phyloP scores from a whole-genome alignment of 495 filamentous ascomycete species.

The Collariella sp. region DNA sequence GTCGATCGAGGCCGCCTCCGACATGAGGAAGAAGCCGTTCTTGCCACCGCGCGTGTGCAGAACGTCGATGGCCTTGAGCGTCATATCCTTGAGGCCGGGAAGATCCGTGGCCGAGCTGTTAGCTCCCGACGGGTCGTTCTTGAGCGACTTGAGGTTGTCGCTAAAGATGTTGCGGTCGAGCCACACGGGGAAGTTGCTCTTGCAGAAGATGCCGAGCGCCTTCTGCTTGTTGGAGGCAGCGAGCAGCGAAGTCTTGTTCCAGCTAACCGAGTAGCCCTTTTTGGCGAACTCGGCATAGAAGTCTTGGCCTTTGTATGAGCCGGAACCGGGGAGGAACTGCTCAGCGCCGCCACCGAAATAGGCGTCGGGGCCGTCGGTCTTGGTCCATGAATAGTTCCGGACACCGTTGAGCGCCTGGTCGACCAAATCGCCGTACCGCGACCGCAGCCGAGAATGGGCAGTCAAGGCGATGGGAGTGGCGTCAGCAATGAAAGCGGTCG shows the following conservation, averaged over 20 bases:
- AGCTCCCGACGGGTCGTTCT: slow-evolving; percentile 54
- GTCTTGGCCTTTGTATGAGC: slow-evolving; percentile 49
- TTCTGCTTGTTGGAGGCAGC: slow-evolving; percentile 43
- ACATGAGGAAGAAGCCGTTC: slow-evolving; percentile 69
- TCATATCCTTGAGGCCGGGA: slow-evolving; percentile 74
- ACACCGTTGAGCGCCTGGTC: slow-evolving; percentile 51
- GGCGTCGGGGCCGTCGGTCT: slow-evolving; percentile 57
- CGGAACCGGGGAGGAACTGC: slow-evolving; percentile 52
- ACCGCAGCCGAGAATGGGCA: slow-evolving; percentile 55
- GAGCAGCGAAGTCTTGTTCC: slow-evolving; percentile 57
- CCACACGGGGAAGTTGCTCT: slow-evolving; percentile 59
- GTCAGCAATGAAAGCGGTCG: slow-evolving; percentile 62
- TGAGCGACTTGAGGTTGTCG: slow-evolving; percentile 48
- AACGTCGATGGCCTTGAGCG: slow-evolving; percentile 66
- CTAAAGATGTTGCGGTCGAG: slow-evolving; percentile 64
- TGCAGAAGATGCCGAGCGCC: slow-evolving; percentile 62
- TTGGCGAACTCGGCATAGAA: slow-evolving; percentile 60
- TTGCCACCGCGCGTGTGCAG: slow-evolving; percentile 51
- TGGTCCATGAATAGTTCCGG: slow-evolving; percentile 59
- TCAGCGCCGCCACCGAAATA: slow-evolving; percentile 67
- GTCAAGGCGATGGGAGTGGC: slow-evolving; percentile 62
- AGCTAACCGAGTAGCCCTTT: slow-evolving; percentile 54
- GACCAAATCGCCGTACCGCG: slow-evolving; percentile 54
- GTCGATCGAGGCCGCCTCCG: slow-evolving; percentile 66
- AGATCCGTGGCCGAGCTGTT: slow-evolving; percentile 52